Base-by-base conservation (phyloP, 371 early-diverging fungal species). In the Apophysomyces ossiformis region DNA sequence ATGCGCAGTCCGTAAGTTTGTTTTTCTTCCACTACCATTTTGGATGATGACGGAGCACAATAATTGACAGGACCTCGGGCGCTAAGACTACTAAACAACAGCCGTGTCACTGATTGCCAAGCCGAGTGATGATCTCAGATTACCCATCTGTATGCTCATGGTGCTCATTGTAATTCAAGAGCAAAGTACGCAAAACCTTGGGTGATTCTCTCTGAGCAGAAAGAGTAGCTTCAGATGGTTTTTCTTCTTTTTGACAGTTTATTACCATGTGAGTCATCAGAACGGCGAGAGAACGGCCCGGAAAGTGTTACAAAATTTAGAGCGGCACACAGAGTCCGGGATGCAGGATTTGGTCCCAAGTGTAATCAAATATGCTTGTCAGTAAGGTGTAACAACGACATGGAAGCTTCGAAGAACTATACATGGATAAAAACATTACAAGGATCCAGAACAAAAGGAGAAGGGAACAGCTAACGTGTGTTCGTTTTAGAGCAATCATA, bases 261-360 rank as follows among this genome's bases (percentile, higher is more conserved):
- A 18, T 45, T 18, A 45, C 13, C 6, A 45, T 12, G 13, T 45
- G 46, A 45, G 16, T 45, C 46, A 45, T 18, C 13, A 13, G 5
- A 45, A 45, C 16, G 46, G 16, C 6, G 46, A 13, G 1, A 45
- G 16, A 45, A 45, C 46, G 16, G 13, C 46, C 13, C 46, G 46
- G 16, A 45, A 13, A 45, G 6, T 45, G 46, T 12, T 45, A 45
- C 46, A 45, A 45, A 45, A 13, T 45, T 45, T 4, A 45, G 16
- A 45, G n/a, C 46, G 16, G 16, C 3, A 13, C n/a, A 45, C 6
- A 13, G 46, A 45, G 16, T 5, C 46, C n/a, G n/a, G 16, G 46
- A 45, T 45, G 46, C 46, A 45, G 46, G 46, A n/a, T 18, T 45
- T 45, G 46, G 46, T 18, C n/a, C 16, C 16, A 45, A 45, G 46